Percentiles rank a stretch among this genome's conserved stretches.
phyloP scores from a whole-genome alignment of 768 basidiomycete genomes.

The Russula emetica region DNA sequence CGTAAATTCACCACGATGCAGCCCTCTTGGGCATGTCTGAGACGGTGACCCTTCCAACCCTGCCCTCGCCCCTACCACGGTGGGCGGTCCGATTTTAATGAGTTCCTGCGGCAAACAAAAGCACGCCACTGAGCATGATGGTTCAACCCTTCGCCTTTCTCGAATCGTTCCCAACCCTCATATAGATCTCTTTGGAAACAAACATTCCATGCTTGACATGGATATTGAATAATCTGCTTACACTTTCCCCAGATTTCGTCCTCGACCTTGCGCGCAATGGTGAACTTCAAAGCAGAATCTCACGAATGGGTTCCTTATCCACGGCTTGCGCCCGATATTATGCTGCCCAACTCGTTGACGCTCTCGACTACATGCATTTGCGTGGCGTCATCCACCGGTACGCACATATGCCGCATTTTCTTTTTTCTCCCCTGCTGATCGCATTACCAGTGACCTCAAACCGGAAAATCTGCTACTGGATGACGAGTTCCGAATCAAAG shows the following conservation, averaged over 20 bases:
- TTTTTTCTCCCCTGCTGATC: conserved; percentile 11
- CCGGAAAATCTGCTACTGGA: conserved; percentile 92
- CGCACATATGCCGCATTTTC: conserved; percentile 23
- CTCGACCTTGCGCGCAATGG: conserved; percentile 74
- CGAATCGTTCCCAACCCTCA: not conserved
- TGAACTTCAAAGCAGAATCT: conserved; percentile 69
- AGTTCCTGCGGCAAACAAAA: conserved; percentile 1
- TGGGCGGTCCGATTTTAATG: conserved; percentile 10
- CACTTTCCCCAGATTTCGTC: conserved; percentile 57
- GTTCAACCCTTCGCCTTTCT: conserved; percentile 15
- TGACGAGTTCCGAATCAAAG: conserved; percentile 76
- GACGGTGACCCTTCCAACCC: not conserved
- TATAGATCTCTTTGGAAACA: conserved; percentile 3
- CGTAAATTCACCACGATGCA: not conserved
- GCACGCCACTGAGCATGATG: not conserved
- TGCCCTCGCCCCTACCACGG: conserved; percentile 4
- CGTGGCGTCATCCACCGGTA: conserved; percentile 87
- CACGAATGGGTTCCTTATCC: conserved; percentile 82
- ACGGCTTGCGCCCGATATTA: conserved; percentile 75
- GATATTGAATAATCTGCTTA: not conserved
- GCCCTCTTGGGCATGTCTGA: not conserved
- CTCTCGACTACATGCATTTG: conserved; percentile 85
- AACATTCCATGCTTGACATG: not conserved
- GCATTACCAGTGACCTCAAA: conserved; percentile 58
- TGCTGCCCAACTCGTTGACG: conserved; percentile 84